Percentiles rank a stretch among this genome's conserved stretches.
phyloP scores from a whole-genome alignment of 1,284 basidiomycete genomes.

The Volvariella surrecta region DNA sequence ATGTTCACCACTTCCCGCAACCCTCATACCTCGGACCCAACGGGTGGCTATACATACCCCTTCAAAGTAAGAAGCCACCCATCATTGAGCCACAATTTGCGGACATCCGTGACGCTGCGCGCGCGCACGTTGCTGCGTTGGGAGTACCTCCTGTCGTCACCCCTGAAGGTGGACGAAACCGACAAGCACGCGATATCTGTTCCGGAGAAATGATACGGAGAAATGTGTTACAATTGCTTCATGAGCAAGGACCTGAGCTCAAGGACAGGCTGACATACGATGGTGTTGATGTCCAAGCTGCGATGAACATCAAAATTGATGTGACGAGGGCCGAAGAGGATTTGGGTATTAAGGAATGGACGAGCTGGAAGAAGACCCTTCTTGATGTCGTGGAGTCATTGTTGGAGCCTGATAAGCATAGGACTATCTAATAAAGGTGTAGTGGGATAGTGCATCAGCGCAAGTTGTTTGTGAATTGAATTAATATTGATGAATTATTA shows the following conservation, averaged over 20 bases:
- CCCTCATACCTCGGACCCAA: constrained; percentile 12
- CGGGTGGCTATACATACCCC: neutral
- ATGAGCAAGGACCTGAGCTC: neutral
- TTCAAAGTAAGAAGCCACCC: neutral
- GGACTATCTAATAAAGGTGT: neutral
- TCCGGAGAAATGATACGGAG: neutral
- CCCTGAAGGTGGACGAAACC: constrained; percentile 11
- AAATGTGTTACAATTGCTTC: neutral
- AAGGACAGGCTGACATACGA: neutral
- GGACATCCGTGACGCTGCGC: constrained; percentile 23
- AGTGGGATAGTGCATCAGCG: neutral
- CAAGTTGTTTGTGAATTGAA: no score
- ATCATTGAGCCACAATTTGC: constrained; percentile 11
- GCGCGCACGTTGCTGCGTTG: constrained; percentile 18
- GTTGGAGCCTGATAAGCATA: constrained; percentile 13
- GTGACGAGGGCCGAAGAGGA: constrained; percentile 8
- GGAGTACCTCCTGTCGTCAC: neutral
- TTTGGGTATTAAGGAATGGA: constrained; percentile 17
- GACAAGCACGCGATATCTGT: constrained; percentile 2
- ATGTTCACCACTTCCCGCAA: constrained; percentile 11
- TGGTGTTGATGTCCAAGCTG: neutral
- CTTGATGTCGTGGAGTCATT: constrained; percentile 16
- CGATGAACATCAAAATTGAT: constrained; percentile 9
- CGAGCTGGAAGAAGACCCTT: constrained; percentile 16
- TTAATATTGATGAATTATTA: no score